A percentile compares a stretch with the other conserved stretches of the same genome.
These are phyloP conservation scores for Laetiporus sulphureus DNA, from an alignment of 1,284 basidiomycete genomes.

Conservation along the genomic window DNA sequence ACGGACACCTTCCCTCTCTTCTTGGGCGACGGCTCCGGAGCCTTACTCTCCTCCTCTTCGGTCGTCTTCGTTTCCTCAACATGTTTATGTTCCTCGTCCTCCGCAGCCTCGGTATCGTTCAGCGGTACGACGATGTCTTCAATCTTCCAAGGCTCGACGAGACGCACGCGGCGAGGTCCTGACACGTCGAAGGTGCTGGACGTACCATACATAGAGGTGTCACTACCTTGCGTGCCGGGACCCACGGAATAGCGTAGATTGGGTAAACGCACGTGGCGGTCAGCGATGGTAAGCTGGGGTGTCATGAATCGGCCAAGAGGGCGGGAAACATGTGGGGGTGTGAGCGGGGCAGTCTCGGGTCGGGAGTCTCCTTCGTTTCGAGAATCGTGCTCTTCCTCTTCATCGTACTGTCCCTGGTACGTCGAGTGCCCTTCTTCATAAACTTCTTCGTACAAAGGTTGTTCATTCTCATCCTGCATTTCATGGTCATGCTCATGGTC, in stretches of 20 bases:
- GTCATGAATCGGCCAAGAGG: slow-evolving; percentile 46
- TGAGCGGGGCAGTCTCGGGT: slow-evolving; percentile 3
- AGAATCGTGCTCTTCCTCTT: slow-evolving; percentile 5
- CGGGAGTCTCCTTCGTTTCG: slow-evolving; percentile 6
- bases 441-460: slow-evolving; percentile 9
- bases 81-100: slow-evolving; percentile 10
- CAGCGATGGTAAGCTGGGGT: slow-evolving; percentile 30
- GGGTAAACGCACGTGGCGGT: not conserved
- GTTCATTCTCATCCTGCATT: slow-evolving; percentile 8
- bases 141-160: slow-evolving; percentile 48
- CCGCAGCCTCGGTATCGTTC: slow-evolving; percentile 9
- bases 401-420: not conserved
- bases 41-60: slow-evolving; percentile 1
- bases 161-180: slow-evolving; percentile 39
- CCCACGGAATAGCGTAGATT: slow-evolving; percentile 22
- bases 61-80: slow-evolving; percentile 1
- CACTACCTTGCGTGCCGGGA: slow-evolving; percentile 12
- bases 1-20: slow-evolving; percentile 31
- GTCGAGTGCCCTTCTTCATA: slow-evolving; percentile 6
- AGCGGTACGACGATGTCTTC: slow-evolving; percentile 43
- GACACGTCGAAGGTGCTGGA: slow-evolving; percentile 8
- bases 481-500: slow-evolving; percentile 3
- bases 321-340: slow-evolving; percentile 11
- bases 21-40: slow-evolving; percentile 5
- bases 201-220: slow-evolving; percentile 5